Evolutionary conservation across 2,329 filamentous ascomycete species (phyloP).

Genomic region (Aspergillus fischeri): DNA sequence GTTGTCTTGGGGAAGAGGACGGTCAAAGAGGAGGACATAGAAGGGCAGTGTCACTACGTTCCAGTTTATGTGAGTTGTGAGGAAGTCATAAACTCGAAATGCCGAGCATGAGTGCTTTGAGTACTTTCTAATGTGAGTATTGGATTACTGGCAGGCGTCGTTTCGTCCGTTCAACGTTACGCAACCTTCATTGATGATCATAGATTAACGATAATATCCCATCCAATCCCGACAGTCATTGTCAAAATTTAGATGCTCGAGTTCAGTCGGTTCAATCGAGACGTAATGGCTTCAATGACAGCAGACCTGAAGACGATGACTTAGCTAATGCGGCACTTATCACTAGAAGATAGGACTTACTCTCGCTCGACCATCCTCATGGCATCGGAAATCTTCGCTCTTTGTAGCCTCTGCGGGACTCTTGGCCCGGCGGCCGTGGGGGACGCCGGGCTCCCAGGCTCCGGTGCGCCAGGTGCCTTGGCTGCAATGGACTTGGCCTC

Average conservation of each 20-base stretch:
- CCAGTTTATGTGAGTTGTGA: neutral
- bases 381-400: constrained; percentile 44
- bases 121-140: neutral
- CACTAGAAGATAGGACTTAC: constrained; percentile 23
- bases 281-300: constrained; percentile 41
- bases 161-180: neutral
- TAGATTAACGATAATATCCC: neutral
- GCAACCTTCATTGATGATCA: neutral
- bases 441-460: constrained; percentile 27
- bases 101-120: neutral
- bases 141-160: neutral
- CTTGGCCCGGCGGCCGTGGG: constrained; percentile 26
- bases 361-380: constrained; percentile 50
- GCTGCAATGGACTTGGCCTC: constrained; percentile 34
- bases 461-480: constrained; percentile 22
- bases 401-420: constrained; percentile 42
- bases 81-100: neutral
- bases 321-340: constrained; percentile 7
- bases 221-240: neutral
- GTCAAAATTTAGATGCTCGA: constrained; percentile 25
- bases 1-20: neutral
- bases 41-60: neutral
- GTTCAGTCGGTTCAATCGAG: constrained; percentile 38
- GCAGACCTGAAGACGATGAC: constrained; percentile 29
- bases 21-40: neutral